Evolutionary conservation across 106 monocot species (phyloP).

Genomic region (Dendrobium huoshanense): DNA sequence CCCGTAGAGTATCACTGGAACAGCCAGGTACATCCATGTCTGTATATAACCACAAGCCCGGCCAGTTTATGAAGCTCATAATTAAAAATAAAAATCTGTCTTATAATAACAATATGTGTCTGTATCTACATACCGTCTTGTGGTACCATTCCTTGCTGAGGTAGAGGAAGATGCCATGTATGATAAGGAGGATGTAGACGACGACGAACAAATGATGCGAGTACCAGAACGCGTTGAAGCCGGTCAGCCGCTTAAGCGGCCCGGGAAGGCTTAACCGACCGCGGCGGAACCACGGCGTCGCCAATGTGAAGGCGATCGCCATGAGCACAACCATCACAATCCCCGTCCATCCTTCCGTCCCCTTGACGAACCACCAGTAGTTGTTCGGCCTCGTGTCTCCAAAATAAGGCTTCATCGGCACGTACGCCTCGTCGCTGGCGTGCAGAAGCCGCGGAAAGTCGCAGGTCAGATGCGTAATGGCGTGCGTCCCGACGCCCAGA

Average conservation of each 20-base stretch:
- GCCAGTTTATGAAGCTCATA: background rate
- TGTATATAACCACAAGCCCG: constrained; percentile 2
- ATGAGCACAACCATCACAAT: constrained; percentile 82
- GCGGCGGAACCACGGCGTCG: constrained; percentile 79
- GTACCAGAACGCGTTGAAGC: constrained; percentile 98
- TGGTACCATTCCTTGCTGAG: constrained; percentile 65
- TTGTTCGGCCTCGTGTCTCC: constrained; percentile 59
- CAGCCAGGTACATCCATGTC: constrained; percentile 91
- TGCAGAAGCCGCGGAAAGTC: constrained; percentile 88
- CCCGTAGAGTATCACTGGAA: constrained; percentile 62
- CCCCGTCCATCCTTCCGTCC: constrained; percentile 94
- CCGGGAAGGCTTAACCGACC: constrained; percentile 45
- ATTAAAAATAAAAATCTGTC: no score
- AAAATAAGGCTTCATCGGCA: constrained; percentile 60
- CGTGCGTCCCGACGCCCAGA: constrained; percentile 59
- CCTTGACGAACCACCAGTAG: constrained; percentile 97
- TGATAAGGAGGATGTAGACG: constrained; percentile 77
- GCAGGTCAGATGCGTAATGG: constrained; percentile 72
- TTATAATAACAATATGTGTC: no score
- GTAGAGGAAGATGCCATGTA: constrained; percentile 76
- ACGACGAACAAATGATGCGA: constrained; percentile 85
- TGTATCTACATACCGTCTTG: constrained; percentile 38
- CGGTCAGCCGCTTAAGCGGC: constrained; percentile 52
- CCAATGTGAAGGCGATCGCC: constrained; percentile 64
- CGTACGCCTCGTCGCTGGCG: constrained; percentile 54